These are phyloP conservation scores for Apophysomyces elegans DNA, from an alignment of 371 early-diverging fungal genomes.

Conservation along the genomic window DNA sequence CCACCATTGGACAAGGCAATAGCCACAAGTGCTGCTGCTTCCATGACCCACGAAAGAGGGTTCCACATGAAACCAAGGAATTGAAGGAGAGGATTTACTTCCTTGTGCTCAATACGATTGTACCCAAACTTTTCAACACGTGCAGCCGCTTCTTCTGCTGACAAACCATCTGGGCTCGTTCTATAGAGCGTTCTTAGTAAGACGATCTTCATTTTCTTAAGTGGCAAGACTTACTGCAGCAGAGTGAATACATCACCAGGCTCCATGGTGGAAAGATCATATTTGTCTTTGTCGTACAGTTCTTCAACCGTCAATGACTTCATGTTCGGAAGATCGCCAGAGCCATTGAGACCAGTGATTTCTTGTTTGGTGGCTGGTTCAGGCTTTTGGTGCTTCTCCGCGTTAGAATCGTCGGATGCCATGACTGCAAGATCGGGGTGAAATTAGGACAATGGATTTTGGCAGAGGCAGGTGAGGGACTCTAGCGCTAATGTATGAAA, in stretches of 20 bases:
- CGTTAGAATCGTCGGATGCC: conserved; percentile 8
- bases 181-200: conserved; percentile 20
- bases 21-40: conserved; percentile 76
- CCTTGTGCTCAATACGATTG: conserved; percentile 76
- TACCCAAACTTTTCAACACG: conserved; percentile 71
- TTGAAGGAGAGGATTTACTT: conserved; percentile 80
- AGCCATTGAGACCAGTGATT: background rate
- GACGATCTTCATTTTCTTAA: background rate
- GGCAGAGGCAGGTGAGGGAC: background rate
- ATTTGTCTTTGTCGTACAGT: conserved; percentile 80
- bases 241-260: conserved; percentile 70
- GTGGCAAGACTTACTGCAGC: conserved; percentile 50
- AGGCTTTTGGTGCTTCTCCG: background rate
- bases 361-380: background rate
- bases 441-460: background rate
- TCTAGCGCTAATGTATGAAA: background rate
- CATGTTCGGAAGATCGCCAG: conserved; percentile 14
- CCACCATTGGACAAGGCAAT: conserved; percentile 75
- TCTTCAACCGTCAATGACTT: conserved; percentile 64
- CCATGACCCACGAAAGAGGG: conserved; percentile 83
- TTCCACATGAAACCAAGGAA: conserved; percentile 91
- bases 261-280: conserved; percentile 78
- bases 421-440: background rate
- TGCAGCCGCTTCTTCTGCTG: conserved; percentile 65
- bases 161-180: conserved; percentile 66